A percentile compares a stretch with the other conserved stretches of the same genome.
Evolutionary conservation across 1,284 basidiomycete genomes (phyloP).

Genomic region (Trametes polyzona): DNA sequence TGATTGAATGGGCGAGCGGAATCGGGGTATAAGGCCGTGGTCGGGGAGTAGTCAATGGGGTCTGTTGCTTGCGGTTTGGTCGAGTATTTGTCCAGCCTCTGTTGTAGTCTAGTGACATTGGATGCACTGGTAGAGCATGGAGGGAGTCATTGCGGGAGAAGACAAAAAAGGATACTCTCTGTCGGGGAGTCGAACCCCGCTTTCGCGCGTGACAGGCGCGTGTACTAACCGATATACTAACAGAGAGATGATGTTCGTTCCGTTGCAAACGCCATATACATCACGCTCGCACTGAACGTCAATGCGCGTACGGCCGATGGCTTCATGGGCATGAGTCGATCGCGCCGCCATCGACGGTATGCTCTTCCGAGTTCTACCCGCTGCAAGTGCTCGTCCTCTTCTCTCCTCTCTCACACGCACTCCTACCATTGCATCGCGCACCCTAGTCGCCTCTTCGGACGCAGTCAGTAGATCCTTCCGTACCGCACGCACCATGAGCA

Average conservation of each 20-base stretch:
- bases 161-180: slow-evolving; percentile 30
- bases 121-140: not conserved
- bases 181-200: slow-evolving; percentile 48
- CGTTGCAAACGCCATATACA: no score
- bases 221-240: slow-evolving; percentile 27
- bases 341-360: no score
- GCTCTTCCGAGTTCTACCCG: not conserved
- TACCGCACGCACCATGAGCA: slow-evolving; percentile 40
- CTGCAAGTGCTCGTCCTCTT: not conserved
- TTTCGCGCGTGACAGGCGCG: slow-evolving; percentile 40
- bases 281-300: no score
- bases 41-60: not conserved
- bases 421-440: not conserved
- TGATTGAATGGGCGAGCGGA: slow-evolving; percentile 44
- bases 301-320: no score
- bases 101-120: not conserved
- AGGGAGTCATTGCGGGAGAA: not conserved
- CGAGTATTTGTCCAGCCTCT: not conserved
- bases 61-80: not conserved
- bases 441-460: no score
- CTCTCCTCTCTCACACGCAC: not conserved
- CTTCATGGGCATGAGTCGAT: no score
- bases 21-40: slow-evolving; percentile 13
- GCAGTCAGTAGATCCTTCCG: not conserved
- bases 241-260: slow-evolving; percentile 8